A percentile compares a stretch with the other conserved stretches of the same genome.
Conservation (phyloP, 2,329 filamentous ascomycete genomes). For the Gliomastix tumulicola region DNA sequence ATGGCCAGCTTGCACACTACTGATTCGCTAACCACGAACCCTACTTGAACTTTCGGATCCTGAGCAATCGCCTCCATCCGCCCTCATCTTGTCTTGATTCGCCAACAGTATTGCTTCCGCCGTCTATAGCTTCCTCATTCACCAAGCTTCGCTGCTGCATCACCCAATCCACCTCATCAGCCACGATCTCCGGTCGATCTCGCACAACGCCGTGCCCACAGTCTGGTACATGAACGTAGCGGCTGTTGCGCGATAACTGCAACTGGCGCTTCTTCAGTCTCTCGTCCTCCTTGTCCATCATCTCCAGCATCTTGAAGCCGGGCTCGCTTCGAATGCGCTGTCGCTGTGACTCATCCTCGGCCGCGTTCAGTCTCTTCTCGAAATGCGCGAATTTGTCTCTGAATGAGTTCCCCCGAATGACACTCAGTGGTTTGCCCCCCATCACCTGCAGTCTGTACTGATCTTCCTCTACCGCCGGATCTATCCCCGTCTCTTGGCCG, state of each 20-base stretch:
- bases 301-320: slow-evolving; percentile 9
- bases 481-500: slow-evolving; percentile 11
- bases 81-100: too few species aligned
- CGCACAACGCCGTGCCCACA: slow-evolving; percentile 10
- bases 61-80: too few species aligned
- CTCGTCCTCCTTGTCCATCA: slow-evolving; percentile 10
- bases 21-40: too few species aligned
- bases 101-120: too few species aligned
- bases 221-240: slow-evolving; percentile 11
- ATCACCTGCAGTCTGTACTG: slow-evolving; percentile 9
- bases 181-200: slow-evolving; percentile 8
- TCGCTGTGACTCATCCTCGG: neutral
- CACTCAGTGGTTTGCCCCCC: slow-evolving; percentile 7
- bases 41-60: too few species aligned
- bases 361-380: slow-evolving; percentile 1
- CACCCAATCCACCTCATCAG: slow-evolving; percentile 8
- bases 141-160: too few species aligned
- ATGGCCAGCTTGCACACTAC: too few species aligned
- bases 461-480: slow-evolving; percentile 4
- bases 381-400: slow-evolving; percentile 10
- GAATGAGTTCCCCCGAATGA: slow-evolving; percentile 12
- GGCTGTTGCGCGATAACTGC: slow-evolving; percentile 7
- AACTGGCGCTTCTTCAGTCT: slow-evolving; percentile 11
- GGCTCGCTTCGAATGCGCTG: neutral
- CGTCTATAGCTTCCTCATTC: too few species aligned